A percentile compares a stretch with the other conserved stretches of the same genome.
Conservation (phyloP, 768 basidiomycete species). For the Sarcomyxa edulis region DNA sequence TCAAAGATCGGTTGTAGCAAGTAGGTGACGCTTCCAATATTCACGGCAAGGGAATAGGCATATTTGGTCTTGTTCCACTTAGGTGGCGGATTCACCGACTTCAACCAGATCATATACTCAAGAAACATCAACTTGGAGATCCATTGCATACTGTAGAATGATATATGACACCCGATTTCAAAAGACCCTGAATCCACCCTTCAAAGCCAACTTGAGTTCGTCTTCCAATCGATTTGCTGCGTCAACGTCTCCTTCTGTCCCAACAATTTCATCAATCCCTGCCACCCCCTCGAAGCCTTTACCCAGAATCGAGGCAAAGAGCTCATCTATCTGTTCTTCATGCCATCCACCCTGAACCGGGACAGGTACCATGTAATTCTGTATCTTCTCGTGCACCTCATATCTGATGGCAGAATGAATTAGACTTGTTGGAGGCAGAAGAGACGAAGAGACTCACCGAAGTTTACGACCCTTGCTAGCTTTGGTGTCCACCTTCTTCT, state of each 20-base stretch:
- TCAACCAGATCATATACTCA: too few relatives aligned
- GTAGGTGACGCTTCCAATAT: background rate
- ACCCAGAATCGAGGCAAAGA: conserved; percentile 86
- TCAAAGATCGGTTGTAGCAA: too few relatives aligned
- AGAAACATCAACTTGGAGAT: too few relatives aligned
- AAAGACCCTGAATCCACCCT: conserved; percentile 54
- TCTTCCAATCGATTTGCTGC: conserved; percentile 21
- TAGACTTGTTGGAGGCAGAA: background rate
- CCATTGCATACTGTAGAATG: too few relatives aligned
- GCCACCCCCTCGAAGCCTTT: conserved; percentile 48
- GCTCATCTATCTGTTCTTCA: conserved; percentile 92
- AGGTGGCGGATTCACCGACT: conserved; percentile 22
- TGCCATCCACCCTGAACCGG: conserved; percentile 73
- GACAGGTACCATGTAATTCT: conserved; percentile 96
- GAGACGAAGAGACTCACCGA: conserved; percentile 42
- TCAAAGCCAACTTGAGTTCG: conserved; percentile 25
- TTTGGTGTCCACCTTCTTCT: conserved; percentile 90
- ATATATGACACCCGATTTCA: conserved; percentile 31
- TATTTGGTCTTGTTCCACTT: conserved; percentile 38
- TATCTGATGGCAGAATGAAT: conserved; percentile 42
- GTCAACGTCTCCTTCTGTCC: conserved; percentile 17
- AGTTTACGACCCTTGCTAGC: conserved; percentile 95
- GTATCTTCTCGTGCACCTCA: conserved; percentile 92
- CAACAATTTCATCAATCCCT: conserved; percentile 18
- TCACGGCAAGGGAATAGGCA: conserved; percentile 3